A percentile compares a stretch with the other conserved stretches of the same genome.
Conservation (phyloP, 2,329 filamentous ascomycete species). For the Penicillium verrucosum region DNA sequence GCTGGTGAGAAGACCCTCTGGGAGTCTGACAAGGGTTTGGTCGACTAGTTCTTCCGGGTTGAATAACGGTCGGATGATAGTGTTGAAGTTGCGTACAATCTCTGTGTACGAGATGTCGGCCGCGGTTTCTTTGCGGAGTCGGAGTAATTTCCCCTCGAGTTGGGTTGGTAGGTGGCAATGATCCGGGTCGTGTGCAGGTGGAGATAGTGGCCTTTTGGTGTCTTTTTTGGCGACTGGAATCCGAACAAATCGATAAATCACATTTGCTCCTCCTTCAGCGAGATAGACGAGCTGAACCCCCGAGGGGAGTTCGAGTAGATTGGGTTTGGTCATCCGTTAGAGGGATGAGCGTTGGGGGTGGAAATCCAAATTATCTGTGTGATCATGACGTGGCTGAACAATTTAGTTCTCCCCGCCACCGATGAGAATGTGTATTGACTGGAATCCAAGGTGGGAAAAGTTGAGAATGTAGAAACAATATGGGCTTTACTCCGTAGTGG, state of each 20-base stretch:
- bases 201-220: constrained; percentile 14
- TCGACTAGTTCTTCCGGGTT: constrained; percentile 52
- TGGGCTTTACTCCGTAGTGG: no score
- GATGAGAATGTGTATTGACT: not conserved
- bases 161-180: constrained; percentile 17
- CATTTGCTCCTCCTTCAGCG: constrained; percentile 72
- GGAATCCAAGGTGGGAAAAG: not conserved
- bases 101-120: constrained; percentile 53
- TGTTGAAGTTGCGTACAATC: constrained; percentile 40
- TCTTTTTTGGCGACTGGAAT: constrained; percentile 27
- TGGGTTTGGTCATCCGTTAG: constrained; percentile 34
- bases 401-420: not conserved
- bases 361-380: constrained; percentile 7
- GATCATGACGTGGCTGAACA: constrained; percentile 14
- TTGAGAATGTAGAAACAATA: not conserved
- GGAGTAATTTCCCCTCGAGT: constrained; percentile 52
- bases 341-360: constrained; percentile 8
- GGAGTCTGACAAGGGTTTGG: constrained; percentile 53
- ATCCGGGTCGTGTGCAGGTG: constrained; percentile 16
- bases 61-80: constrained; percentile 55
- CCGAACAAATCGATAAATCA: constrained; percentile 62
- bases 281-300: constrained; percentile 46
- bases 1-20: constrained; percentile 42
- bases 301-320: constrained; percentile 34
- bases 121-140: constrained; percentile 58